These are phyloP conservation scores for Saccharomycopsis lassenensis DNA, from an alignment of 805 yeast species.

Conservation along the genomic window DNA sequence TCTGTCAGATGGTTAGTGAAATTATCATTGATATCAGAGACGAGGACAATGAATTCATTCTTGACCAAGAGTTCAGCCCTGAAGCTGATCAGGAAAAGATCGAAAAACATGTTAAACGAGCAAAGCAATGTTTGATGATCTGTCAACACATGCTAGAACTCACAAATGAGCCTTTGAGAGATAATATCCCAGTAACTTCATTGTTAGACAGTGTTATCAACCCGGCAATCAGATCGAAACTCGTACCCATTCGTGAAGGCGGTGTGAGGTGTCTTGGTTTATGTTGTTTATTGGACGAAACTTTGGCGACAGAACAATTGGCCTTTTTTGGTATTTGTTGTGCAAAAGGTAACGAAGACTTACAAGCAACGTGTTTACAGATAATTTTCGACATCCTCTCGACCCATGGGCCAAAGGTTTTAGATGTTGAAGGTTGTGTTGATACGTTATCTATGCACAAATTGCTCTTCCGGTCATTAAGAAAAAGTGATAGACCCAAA, in stretches of 20 bases:
- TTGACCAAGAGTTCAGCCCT: conserved; percentile 22
- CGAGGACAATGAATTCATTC: conserved; percentile 28
- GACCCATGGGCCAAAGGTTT: conserved; percentile 59
- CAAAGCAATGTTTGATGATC: conserved; percentile 51
- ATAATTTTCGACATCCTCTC: conserved; percentile 71
- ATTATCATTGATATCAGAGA: conserved; percentile 78
- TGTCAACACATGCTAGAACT: conserved; percentile 61
- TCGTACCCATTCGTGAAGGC: conserved; percentile 42
- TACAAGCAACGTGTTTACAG: conserved; percentile 53
- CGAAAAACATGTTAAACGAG: conserved; percentile 19
- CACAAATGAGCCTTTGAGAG: conserved; percentile 51
- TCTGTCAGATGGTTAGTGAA: conserved; percentile 75
- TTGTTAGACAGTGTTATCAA: conserved; percentile 66
- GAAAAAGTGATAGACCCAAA: conserved; percentile 43
- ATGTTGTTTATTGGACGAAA: conserved; percentile 60
- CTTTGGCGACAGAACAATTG: conserved; percentile 53
- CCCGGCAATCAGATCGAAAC: conserved; percentile 62
- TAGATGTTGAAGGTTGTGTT: conserved; percentile 50
- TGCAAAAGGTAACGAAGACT: conserved; percentile 51
- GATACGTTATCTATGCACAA: conserved; percentile 59
- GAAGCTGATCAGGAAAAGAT: conserved; percentile 20
- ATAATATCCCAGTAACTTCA: conserved; percentile 55
- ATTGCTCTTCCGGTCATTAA: conserved; percentile 55
- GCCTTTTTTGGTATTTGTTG: conserved; percentile 60
- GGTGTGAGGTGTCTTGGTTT: conserved; percentile 74